These are phyloP conservation scores for Nakazawaea molendinolei DNA, from an alignment of 805 yeast species.

Conservation along the genomic window DNA sequence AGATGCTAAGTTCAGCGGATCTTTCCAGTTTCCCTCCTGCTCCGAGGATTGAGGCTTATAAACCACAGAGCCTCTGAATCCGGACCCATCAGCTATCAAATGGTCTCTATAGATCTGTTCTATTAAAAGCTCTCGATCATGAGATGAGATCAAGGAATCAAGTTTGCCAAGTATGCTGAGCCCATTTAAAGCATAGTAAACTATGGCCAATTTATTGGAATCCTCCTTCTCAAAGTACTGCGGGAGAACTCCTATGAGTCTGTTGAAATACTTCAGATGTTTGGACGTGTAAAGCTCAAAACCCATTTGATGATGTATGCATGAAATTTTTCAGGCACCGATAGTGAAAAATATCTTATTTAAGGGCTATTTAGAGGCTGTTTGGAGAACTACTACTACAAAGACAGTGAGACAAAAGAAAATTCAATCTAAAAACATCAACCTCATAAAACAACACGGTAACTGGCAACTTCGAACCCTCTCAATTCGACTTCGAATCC, in stretches of 20 bases:
- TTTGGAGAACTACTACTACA: too few species aligned
- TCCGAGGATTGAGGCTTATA: slow-evolving; percentile 33
- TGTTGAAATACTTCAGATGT: slow-evolving; percentile 23
- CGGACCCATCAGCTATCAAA: slow-evolving; percentile 29
- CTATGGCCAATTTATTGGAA: slow-evolving; percentile 60
- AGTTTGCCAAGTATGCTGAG: slow-evolving; percentile 38
- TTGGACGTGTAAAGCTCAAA: slow-evolving; percentile 12
- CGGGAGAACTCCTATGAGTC: slow-evolving; percentile 27
- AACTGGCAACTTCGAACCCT: slow-evolving; percentile 76
- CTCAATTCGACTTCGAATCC: slow-evolving; percentile 39
- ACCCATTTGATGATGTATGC: not conserved
- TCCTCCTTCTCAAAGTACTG: slow-evolving; percentile 58
- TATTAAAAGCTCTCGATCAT: slow-evolving; percentile 25
- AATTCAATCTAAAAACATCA: too few species aligned
- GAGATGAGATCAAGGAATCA: slow-evolving; percentile 19
- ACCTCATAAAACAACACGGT: slow-evolving; percentile 41
- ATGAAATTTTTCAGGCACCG: too few species aligned
- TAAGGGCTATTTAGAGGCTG: too few species aligned
- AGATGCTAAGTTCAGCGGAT: slow-evolving; percentile 61
- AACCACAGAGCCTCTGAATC: slow-evolving; percentile 54
- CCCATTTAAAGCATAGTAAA: slow-evolving; percentile 65
- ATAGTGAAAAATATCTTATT: too few species aligned
- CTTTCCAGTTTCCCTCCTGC: slow-evolving; percentile 28
- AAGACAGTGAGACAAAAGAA: too few species aligned
- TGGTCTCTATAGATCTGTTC: slow-evolving; percentile 40